These are phyloP conservation scores for Kwoniella europaea DNA, from an alignment of 768 basidiomycete genomes.

Conservation along the genomic window DNA sequence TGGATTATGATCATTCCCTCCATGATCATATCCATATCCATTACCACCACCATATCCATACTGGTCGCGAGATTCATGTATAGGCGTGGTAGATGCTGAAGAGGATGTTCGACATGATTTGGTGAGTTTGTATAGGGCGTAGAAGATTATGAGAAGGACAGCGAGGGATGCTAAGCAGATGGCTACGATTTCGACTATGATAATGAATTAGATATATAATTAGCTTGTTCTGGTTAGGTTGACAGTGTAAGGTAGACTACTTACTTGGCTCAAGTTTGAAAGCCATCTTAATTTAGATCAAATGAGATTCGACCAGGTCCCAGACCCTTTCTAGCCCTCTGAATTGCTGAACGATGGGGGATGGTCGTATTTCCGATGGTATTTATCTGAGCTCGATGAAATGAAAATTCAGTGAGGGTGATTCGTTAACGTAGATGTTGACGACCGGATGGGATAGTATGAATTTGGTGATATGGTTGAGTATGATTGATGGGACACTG, in stretches of 20 bases:
- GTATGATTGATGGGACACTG: too few relatives aligned
- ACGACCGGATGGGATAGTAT: too few relatives aligned
- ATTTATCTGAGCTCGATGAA: too few relatives aligned
- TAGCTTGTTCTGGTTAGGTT: background rate
- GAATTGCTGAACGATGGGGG: too few relatives aligned
- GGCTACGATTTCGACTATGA: constrained; percentile 31
- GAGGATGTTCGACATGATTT: constrained; percentile 8
- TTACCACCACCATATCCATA: background rate
- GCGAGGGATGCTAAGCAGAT: constrained; percentile 20
- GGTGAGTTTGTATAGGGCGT: constrained; percentile 4
- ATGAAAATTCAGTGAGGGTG: too few relatives aligned
- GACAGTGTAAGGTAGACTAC: background rate
- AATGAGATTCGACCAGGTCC: too few relatives aligned
- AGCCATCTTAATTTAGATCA: background rate
- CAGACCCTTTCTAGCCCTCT: too few relatives aligned
- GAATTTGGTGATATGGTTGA: too few relatives aligned
- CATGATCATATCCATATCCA: background rate
- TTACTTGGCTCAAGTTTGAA: constrained; percentile 23
- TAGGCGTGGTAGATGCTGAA: constrained; percentile 10
- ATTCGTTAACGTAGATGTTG: too few relatives aligned
- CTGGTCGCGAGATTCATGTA: constrained; percentile 3
- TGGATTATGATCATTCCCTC: background rate
- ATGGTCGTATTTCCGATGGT: too few relatives aligned
- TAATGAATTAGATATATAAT: background rate
- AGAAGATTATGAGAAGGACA: constrained; percentile 11